Evolutionary conservation across 345 rosid species (phyloP), one percentile per base, ranked within the genome.

Genomic region (Angophora floribunda): DNA sequence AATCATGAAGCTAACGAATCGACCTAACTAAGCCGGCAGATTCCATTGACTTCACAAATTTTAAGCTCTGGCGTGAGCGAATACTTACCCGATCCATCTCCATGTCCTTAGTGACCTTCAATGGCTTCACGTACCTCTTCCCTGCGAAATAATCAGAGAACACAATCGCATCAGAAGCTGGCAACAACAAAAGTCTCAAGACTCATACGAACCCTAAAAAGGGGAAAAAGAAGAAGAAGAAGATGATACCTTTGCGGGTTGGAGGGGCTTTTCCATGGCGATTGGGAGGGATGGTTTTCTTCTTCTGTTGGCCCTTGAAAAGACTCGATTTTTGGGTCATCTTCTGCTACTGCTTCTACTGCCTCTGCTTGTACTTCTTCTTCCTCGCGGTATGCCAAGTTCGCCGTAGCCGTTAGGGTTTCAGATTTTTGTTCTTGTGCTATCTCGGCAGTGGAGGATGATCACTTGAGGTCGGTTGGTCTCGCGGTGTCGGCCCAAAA

Each of bases 321-420:
- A 92, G 95, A 88, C 89, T 91, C 85, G 92, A 93, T 91, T 95
- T 97, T 94, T 97, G 99, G 90, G 99, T 96, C 99, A 97, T 97
- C 95, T 95, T 93, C 89, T 86, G 88, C 55, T 26, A 0, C 67
- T 26, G 7, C 65, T 26, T 2, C 61, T 55, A 0, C 63, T 57
- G 1, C 63, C 21, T 36, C 47, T 12, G 15, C 51, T 88, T 1
- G 26, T 63, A 36, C 28, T 82, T 17, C 49, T 36, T n/a, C 88
- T 89, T 79, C 51, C 61, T 65, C n/a, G 21, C 53, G 36, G 67
- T 61, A 44, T 61, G 9, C 80, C 19, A 79, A 30, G 28, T 44
- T 47, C 21, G 47, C 45, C 13, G 88, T 53, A 12, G 53, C 57
- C 52, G 85, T 78, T 78, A 70, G 85, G 85, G 85, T 51, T 87